phyloP scores from a whole-genome alignment of 495 filamentous ascomycete genomes.

The Trichoderma gamsii region DNA sequence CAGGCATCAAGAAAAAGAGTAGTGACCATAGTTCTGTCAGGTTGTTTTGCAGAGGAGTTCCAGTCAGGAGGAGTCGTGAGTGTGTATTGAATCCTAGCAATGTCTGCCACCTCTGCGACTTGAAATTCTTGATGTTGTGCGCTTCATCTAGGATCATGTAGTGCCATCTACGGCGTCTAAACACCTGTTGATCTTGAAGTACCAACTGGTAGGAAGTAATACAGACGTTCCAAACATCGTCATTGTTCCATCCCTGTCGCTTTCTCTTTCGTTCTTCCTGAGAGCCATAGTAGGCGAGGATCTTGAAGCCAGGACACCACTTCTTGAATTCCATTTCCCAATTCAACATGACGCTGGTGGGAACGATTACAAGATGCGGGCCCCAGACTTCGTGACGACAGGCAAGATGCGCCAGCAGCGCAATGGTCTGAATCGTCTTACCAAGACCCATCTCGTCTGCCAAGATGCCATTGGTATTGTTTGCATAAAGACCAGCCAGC shows the following conservation, averaged over 20 bases:
- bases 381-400: slow-evolving; percentile 91
- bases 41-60: slow-evolving; percentile 95
- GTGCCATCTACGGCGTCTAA: slow-evolving; percentile 90
- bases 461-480: slow-evolving; percentile 92
- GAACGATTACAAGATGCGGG: slow-evolving; percentile 91
- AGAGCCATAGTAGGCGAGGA: slow-evolving; percentile 92
- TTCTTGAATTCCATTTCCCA: slow-evolving; percentile 99
- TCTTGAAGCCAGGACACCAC: slow-evolving; percentile 97
- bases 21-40: slow-evolving; percentile 95
- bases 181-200: slow-evolving; percentile 86
- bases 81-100: slow-evolving; percentile 85
- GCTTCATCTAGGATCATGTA: slow-evolving; percentile 99
- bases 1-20: slow-evolving; percentile 90
- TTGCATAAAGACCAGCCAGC: slow-evolving; percentile 88
- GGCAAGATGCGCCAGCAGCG: slow-evolving; percentile 87
- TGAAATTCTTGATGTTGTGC: slow-evolving; percentile 99
- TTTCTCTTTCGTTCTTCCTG: slow-evolving; percentile 88
- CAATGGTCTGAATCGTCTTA: slow-evolving; percentile 98
- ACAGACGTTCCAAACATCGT: slow-evolving; percentile 90
- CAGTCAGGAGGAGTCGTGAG: slow-evolving; percentile 82
- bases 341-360: slow-evolving; percentile 97
- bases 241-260: slow-evolving; percentile 82
- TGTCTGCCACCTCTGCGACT: slow-evolving; percentile 92
- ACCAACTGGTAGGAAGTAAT: slow-evolving; percentile 96
- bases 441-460: slow-evolving; percentile 99